Conservation (phyloP, 208 protist genomes). For the Leishmania turanica region DNA sequence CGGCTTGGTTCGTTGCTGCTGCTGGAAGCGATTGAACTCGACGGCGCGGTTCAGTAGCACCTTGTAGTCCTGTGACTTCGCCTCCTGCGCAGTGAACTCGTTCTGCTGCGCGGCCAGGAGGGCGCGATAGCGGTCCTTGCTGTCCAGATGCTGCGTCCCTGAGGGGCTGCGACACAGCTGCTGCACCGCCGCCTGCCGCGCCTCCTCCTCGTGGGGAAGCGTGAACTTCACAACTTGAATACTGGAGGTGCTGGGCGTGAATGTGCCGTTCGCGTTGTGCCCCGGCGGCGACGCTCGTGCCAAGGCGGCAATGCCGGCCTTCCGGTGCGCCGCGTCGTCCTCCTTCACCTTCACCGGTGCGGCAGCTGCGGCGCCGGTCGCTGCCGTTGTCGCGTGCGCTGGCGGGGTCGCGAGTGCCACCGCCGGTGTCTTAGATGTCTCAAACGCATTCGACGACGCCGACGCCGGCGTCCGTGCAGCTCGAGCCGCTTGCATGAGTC, state of each 20-base stretch:
- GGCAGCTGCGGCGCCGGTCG: background rate
- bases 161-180: constrained; percentile 53
- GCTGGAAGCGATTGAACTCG: constrained; percentile 39
- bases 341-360: background rate
- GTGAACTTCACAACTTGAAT: constrained; percentile 79
- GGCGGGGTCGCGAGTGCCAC: background rate
- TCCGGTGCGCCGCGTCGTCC: constrained; percentile 1
- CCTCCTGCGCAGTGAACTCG: constrained; percentile 40
- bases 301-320: background rate
- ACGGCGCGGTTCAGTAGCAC: constrained; percentile 60
- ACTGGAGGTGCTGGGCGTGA: background rate
- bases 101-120: constrained; percentile 56
- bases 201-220: constrained; percentile 49
- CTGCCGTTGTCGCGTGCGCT: background rate
- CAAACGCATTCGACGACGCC: background rate
- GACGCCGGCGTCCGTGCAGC: background rate
- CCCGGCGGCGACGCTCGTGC: constrained; percentile 3
- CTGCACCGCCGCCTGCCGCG: constrained; percentile 61
- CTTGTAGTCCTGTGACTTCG: constrained; percentile 56
- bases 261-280: background rate
- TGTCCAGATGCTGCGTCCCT: constrained; percentile 56
- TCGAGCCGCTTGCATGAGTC: constrained; percentile 37
- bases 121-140: constrained; percentile 63
- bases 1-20: constrained; percentile 11
- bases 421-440: constrained; percentile 3